A percentile compares a stretch with the other conserved stretches of the same genome.
Evolutionary conservation across 352 stramenopile genomes (phyloP).

Genomic region (Phytophthora pinifolia): DNA sequence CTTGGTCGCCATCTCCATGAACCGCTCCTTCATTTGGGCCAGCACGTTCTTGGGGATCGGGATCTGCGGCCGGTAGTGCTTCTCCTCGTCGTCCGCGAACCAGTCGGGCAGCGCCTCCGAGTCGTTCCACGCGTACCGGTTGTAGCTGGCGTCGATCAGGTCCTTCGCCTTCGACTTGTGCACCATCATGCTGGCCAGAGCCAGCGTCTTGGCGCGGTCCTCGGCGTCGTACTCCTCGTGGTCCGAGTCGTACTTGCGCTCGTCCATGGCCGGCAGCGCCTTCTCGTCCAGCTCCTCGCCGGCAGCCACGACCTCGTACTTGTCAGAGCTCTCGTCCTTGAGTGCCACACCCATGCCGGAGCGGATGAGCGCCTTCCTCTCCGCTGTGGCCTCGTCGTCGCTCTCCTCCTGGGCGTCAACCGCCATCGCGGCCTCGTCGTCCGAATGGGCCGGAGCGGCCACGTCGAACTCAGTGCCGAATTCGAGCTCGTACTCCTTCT

Average conservation of each 20-base stretch:
- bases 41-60: conserved; percentile 96
- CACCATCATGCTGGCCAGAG: conserved; percentile 98
- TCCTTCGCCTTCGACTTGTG: conserved; percentile 97
- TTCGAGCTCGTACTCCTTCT: conserved; percentile 83
- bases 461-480: conserved; percentile 74
- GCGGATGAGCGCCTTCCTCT: conserved; percentile 85
- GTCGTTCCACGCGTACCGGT: conserved; percentile 99
- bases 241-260: conserved; percentile 95
- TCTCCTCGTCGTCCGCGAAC: conserved; percentile 96
- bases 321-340: conserved; percentile 29
- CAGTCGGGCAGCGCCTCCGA: conserved; percentile 95
- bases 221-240: conserved; percentile 98
- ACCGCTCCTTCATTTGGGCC: conserved; percentile 97
- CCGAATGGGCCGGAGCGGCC: conserved; percentile 40
- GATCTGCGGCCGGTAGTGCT: conserved; percentile 98
- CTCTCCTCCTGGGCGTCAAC: conserved; percentile 42
- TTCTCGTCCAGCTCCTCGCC: conserved; percentile 51
- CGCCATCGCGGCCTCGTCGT: conserved; percentile 44
- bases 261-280: conserved; percentile 67
- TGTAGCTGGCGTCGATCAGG: conserved; percentile 98
- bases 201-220: conserved; percentile 95
- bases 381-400: conserved; percentile 54
- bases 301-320: conserved; percentile 54
- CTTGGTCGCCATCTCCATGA: conserved; percentile 96
- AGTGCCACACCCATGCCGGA: conserved; percentile 81